Percentiles rank a stretch among this genome's conserved stretches.
Conservation (phyloP, 176 grass and related monocot species). For the Cenchrus fungigraminus region DNA sequence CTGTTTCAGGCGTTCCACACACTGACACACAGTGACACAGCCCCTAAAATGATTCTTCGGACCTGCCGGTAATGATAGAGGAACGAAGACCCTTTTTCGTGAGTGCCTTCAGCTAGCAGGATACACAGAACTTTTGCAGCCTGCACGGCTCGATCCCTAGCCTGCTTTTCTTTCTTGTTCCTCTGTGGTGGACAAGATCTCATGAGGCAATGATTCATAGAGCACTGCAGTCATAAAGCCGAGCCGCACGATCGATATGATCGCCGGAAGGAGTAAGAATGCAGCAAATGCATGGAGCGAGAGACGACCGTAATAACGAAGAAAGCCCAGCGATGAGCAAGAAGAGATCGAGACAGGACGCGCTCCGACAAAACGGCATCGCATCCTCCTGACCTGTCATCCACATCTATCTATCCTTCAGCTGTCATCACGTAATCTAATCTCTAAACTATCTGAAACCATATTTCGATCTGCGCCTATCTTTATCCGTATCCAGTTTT, state of each 20-base stretch:
- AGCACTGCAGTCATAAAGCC: not conserved
- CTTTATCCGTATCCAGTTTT: not conserved
- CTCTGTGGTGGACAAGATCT: not conserved
- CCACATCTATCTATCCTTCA: not conserved
- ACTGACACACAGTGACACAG: not conserved
- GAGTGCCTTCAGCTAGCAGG: not conserved
- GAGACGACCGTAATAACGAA: constrained; percentile 4
- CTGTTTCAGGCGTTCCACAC: not conserved
- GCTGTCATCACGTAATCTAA: not conserved
- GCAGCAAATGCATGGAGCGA: not conserved
- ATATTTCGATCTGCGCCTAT: not conserved
- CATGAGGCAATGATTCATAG: constrained; percentile 10
- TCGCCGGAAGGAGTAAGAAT: constrained; percentile 16
- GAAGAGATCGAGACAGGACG: not conserved
- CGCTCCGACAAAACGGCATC: constrained; percentile 28
- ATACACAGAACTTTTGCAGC: not conserved
- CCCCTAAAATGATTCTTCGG: not conserved
- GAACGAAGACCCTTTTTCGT: not conserved
- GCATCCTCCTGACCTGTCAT: constrained; percentile 1
- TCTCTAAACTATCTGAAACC: not conserved
- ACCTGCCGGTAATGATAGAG: not conserved
- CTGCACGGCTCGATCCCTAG: not conserved
- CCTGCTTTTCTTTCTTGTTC: not conserved
- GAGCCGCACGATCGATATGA: not conserved
- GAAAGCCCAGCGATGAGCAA: too few relatives aligned